Base-by-base conservation (phyloP, 441 rosid species). In the Eutrema salsugineum region DNA sequence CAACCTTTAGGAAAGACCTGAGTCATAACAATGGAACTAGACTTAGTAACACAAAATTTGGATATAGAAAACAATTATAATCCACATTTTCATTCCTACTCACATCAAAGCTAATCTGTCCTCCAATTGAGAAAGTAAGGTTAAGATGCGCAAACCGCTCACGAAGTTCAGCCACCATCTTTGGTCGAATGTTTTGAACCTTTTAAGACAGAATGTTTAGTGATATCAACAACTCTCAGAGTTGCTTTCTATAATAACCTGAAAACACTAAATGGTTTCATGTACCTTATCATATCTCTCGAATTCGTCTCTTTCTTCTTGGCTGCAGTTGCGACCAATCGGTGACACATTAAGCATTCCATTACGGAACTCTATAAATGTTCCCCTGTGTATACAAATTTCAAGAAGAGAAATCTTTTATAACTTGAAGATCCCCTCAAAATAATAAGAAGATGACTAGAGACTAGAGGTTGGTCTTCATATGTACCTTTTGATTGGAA, bases 261-360 rank as follows among this genome's bases (percentile, higher is more conserved):
- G 51, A 66, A 22, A 54, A 8, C 36, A 15, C 8, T 5, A 38
- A 59, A 57, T 19, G 15, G 43, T 67, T 73, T 67, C 69, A 1
- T 8, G 53, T 71, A 91, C 98, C 97, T 91, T 87, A 84, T 95
- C 99, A 76, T 88, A 95, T 83, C 80, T 91, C 77, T 88, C 99
- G 48, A 89, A 95, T 53, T 95, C 98, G 2, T 87, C 99, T 78
- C 99, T 91, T 87, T 95, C 99, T 83, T 95, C 97, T 79, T 91
- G 99, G 87, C 97, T 95, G 85, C 99, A 95, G 84, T 95, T 95
- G 64, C 94, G 88, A 30, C 99, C 98, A 78, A 95, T 95, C 33
- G 99, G 99, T 66, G 97, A 95, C 66, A 95, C 94, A 77, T 95
- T 95, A 68, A 95, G 75, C 99, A 93, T 95, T 51, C 99, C 99